These are phyloP conservation scores for Serendipita sp. DNA, from an alignment of 768 basidiomycete species.

Conservation along the genomic window DNA sequence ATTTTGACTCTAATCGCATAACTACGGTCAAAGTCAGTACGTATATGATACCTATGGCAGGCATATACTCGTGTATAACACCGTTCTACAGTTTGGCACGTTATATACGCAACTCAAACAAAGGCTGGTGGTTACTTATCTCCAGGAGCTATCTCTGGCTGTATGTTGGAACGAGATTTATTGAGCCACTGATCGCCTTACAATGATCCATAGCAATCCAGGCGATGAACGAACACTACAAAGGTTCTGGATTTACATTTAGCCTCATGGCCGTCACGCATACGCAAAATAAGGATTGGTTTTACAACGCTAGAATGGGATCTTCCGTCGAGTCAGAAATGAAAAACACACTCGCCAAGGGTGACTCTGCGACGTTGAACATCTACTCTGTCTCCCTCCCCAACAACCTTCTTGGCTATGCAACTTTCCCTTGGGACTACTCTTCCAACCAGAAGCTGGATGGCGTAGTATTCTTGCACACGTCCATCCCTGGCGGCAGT, in stretches of 20 bases:
- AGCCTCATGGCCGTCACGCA: neutral
- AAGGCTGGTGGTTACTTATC: neutral
- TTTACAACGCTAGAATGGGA: neutral
- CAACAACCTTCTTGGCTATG: slow-evolving; percentile 19
- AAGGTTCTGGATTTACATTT: neutral
- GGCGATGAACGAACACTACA: neutral
- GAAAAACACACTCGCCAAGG: neutral
- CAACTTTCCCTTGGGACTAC: slow-evolving; percentile 25
- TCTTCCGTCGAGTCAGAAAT: neutral
- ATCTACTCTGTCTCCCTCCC: neutral
- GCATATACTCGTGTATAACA: too few species aligned
- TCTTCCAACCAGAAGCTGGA: slow-evolving; percentile 18
- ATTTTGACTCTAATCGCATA: too few species aligned
- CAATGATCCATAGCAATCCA: neutral
- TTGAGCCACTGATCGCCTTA: neutral
- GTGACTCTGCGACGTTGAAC: neutral
- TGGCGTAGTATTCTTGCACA: slow-evolving; percentile 21
- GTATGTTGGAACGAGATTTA: neutral
- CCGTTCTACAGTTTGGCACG: neutral
- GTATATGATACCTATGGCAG: too few species aligned
- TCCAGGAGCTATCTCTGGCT: neutral
- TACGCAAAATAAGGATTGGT: neutral
- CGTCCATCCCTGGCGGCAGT: slow-evolving; percentile 1
- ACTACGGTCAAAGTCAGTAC: too few species aligned
- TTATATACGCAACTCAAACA: neutral